phyloP scores from a whole-genome alignment of 345 rosid genomes.

The Lepidium didymum region DNA sequence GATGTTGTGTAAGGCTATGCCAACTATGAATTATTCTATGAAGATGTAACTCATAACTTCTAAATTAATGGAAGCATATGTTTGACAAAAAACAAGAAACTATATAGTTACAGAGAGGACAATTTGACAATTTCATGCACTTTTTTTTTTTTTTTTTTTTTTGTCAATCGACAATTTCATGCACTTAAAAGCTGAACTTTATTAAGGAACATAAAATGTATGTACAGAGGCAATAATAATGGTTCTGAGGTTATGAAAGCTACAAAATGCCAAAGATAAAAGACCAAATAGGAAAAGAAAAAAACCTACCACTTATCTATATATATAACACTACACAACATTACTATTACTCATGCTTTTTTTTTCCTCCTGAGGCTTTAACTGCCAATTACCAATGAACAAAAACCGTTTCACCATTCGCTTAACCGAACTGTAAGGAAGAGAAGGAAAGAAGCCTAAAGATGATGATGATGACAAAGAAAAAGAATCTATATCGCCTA shows the following conservation, averaged over 20 bases:
- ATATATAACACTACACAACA: slow-evolving; percentile 32
- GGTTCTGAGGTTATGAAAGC: slow-evolving; percentile 44
- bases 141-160: no score
- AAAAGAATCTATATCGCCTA: slow-evolving; percentile 75
- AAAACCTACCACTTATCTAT: slow-evolving; percentile 23
- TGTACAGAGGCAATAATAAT: slow-evolving; percentile 71
- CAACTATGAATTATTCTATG: no score
- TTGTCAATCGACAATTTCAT: not conserved
- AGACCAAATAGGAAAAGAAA: not conserved
- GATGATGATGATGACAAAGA: slow-evolving; percentile 35
- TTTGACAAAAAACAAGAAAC: no score
- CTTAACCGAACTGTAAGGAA: slow-evolving; percentile 18
- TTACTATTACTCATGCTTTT: slow-evolving; percentile 33
- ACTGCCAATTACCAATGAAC: slow-evolving; percentile 31
- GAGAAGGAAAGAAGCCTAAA: slow-evolving; percentile 4
- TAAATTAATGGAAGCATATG: no score
- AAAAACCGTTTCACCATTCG: slow-evolving; percentile 33
- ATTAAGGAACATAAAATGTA: slow-evolving; percentile 62
- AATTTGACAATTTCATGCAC: not conserved
- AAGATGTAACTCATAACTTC: no score
- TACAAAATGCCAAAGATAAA: slow-evolving; percentile 27
- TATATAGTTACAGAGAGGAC: not conserved
- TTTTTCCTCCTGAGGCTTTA: slow-evolving; percentile 22
- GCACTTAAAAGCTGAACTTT: slow-evolving; percentile 36
- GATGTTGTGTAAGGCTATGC: no score